Base-by-base conservation (phyloP, 768 basidiomycete genomes). In the Podaxis sp. region DNA sequence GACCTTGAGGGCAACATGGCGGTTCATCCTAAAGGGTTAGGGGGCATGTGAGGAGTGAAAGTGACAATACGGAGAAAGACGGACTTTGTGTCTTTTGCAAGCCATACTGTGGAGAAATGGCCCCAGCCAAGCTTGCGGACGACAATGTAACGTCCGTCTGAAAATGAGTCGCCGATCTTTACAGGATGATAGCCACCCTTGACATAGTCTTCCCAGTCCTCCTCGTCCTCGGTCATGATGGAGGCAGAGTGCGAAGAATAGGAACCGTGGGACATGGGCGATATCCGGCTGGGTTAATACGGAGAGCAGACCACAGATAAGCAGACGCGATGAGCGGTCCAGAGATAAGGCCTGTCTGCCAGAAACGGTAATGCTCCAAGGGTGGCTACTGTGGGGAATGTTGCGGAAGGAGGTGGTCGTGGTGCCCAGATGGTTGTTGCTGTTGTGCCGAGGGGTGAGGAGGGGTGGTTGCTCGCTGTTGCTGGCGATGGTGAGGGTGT, bases 1-100 rank as follows among this genome's bases (percentile, higher is more conserved):
- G 69, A 99, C 93, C 76, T 99, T 99, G 72, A 99, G 88, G 13
- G 97, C 97, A 68, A 99, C 97, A 75, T 99, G 97, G 52, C 94
- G 91, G 67, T 91, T 88, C 77, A 94, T 81, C 71, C 96, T 99
- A 76, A 42, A 36, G 27, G 37, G n/a, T 2, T 2, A 3, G 25
- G 2, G 25, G 50, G 35, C 50, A 40, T 23, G 38, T 16, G 3
- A 27, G 18, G 47, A 50, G 13, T 54, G 42, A 7, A 2, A n/a
- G 21, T 27, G 35, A 27, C 50, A 25, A 6, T 7, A 27, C 35
- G 27, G 18, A 57, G 42, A 47, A 59, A 57, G 68, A 77, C 86
- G 65, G 68, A 91, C 91, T 89, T 92, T 70, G 77, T 78, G 71
- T 94, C 93, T 66, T 82, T 86, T 25, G 92, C 90, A 0, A 94